Evolutionary conservation across 495 filamentous ascomycete genomes (phyloP).

Genomic region (Penicillium atrosanguineum): DNA sequence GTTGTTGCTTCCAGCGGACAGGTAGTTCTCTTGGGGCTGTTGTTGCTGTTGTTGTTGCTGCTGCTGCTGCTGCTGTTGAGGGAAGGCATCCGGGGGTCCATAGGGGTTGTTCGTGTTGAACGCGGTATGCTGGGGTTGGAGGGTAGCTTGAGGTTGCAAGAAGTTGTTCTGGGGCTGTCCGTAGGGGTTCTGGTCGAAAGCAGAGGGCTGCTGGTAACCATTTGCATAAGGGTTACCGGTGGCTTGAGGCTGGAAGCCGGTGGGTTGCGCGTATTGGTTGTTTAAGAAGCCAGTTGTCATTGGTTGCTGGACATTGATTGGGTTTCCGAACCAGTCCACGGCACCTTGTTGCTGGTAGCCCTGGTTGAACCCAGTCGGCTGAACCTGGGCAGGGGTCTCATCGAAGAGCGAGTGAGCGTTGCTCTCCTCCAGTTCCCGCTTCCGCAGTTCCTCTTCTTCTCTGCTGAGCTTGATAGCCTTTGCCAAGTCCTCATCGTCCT

Average conservation of each 20-base stretch:
- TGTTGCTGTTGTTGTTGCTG: constrained; percentile 53
- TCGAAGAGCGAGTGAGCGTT: constrained; percentile 89
- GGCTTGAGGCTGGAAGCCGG: constrained; percentile 59
- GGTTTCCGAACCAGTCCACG: constrained; percentile 97
- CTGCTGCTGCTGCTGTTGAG: constrained; percentile 50
- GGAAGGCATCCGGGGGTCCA: constrained; percentile 41
- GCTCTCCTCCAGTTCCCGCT: constrained; percentile 83
- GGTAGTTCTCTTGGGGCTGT: constrained; percentile 57
- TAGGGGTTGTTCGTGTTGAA: constrained; percentile 72
- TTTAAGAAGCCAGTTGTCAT: constrained; percentile 80
- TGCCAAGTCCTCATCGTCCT: constrained; percentile 81
- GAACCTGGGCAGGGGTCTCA: constrained; percentile 69
- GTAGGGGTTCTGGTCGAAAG: constrained; percentile 58
- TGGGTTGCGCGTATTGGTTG: constrained; percentile 76
- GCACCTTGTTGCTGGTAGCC: constrained; percentile 94
- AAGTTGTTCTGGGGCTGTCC: constrained; percentile 51
- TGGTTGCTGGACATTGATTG: constrained; percentile 71
- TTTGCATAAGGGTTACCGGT: constrained; percentile 69
- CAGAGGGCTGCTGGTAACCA: constrained; percentile 63
- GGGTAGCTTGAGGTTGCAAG: constrained; percentile 46
- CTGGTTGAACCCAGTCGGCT: constrained; percentile 88
- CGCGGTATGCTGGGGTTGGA: constrained; percentile 71
- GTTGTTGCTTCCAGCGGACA: constrained; percentile 80
- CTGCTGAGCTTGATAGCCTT: constrained; percentile 96
- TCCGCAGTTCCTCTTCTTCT: constrained; percentile 87